Evolutionary conservation across 176 grass and related monocot species (phyloP).

Genomic region (Ananas comosus): DNA sequence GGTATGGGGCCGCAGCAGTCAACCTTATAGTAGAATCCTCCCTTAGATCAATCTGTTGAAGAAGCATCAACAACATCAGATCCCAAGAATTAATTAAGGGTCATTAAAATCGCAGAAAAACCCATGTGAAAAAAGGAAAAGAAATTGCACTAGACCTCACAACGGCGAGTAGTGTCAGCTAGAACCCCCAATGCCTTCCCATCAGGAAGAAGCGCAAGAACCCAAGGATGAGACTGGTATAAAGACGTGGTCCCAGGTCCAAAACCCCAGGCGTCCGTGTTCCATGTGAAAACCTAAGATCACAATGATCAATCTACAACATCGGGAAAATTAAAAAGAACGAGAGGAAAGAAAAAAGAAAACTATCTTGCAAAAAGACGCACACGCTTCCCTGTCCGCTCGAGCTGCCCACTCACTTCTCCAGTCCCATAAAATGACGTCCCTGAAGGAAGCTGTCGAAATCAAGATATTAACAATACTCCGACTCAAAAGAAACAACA

Average conservation of each 20-base stretch:
- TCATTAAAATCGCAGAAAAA: not conserved
- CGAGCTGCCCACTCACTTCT: slow-evolving; percentile 85
- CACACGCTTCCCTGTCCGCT: slow-evolving; percentile 85
- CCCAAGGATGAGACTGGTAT: slow-evolving; percentile 95
- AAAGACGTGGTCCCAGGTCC: slow-evolving; percentile 72
- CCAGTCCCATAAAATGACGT: slow-evolving; percentile 91
- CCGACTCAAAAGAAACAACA: not conserved
- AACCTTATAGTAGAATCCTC: slow-evolving; percentile 55
- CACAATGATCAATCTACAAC: not conserved
- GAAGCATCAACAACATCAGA: slow-evolving; percentile 9
- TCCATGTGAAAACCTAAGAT: slow-evolving; percentile 87
- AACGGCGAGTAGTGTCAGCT: slow-evolving; percentile 73
- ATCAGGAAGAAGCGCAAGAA: slow-evolving; percentile 78
- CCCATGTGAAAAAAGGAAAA: slow-evolving; percentile 4
- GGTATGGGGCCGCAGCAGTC: slow-evolving; percentile 42
- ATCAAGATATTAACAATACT: slow-evolving; percentile 8
- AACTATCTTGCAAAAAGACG: slow-evolving; percentile 13
- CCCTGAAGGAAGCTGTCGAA: slow-evolving; percentile 57
- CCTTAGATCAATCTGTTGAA: slow-evolving; percentile 64
- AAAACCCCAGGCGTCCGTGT: slow-evolving; percentile 87
- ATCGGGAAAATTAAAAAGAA: slow-evolving; percentile 3
- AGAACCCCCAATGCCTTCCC: slow-evolving; percentile 71
- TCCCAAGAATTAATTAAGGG: slow-evolving; percentile 1
- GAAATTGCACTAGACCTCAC: slow-evolving; percentile 36
- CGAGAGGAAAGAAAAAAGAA: not conserved